These are phyloP conservation scores for Mrakiaceae sp. DNA, from an alignment of 1,284 basidiomycete genomes.

Conservation along the genomic window DNA sequence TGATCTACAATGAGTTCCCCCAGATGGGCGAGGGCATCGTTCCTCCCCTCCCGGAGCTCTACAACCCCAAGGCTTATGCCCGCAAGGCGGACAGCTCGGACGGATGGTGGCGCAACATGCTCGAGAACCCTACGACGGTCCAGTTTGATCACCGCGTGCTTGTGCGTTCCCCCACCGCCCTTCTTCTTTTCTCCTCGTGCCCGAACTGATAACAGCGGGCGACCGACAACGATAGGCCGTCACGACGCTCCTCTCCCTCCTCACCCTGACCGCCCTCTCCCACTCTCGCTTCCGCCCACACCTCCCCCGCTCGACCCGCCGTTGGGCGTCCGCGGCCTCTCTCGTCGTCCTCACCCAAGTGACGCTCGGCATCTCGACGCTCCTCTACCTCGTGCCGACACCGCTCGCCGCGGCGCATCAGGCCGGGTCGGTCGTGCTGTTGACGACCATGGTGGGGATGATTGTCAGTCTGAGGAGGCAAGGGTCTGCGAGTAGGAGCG, in stretches of 20 bases:
- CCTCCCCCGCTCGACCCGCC: slow-evolving; percentile 56
- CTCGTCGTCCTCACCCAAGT: slow-evolving; percentile 79
- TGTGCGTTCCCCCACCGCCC: slow-evolving; percentile 39
- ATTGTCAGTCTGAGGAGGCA: slow-evolving; percentile 53
- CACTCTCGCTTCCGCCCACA: slow-evolving; percentile 43
- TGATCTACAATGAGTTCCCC: slow-evolving; percentile 97
- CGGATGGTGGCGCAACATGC: slow-evolving; percentile 80
- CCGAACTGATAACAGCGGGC: too few relatives aligned
- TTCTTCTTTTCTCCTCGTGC: background rate
- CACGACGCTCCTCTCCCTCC: slow-evolving; percentile 63
- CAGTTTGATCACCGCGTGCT: slow-evolving; percentile 93
- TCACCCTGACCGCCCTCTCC: slow-evolving; percentile 52
- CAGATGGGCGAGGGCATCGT: slow-evolving; percentile 82
- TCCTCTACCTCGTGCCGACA: slow-evolving; percentile 87
- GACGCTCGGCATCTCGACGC: slow-evolving; percentile 76
- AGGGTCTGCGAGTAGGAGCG: slow-evolving; percentile 35
- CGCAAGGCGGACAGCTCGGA: slow-evolving; percentile 57
- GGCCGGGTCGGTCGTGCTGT: slow-evolving; percentile 77
- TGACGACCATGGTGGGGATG: slow-evolving; percentile 74
- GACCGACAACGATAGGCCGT: slow-evolving; percentile 46
- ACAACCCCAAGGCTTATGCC: slow-evolving; percentile 59
- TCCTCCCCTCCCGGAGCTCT: slow-evolving; percentile 74
- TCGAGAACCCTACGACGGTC: slow-evolving; percentile 95
- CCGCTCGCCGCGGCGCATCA: slow-evolving; percentile 89
- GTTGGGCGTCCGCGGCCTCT: slow-evolving; percentile 56